These are phyloP conservation scores for Tritrichomonas foetus DNA, from an alignment of 208 protist species.

Conservation along the genomic window DNA sequence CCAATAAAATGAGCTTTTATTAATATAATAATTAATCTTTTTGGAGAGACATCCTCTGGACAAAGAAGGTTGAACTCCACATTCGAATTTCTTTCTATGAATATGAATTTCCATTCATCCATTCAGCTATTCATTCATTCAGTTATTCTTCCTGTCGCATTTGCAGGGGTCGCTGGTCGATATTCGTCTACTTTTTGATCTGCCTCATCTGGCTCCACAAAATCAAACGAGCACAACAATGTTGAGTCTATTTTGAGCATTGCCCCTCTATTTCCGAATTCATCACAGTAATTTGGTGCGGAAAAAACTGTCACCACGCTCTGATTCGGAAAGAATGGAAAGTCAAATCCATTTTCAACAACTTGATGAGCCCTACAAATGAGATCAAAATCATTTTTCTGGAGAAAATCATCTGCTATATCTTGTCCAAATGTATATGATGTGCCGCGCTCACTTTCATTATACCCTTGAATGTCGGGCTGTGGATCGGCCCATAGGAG, in stretches of 20 bases:
- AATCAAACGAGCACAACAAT: constrained; percentile 62
- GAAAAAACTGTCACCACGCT: constrained; percentile 99
- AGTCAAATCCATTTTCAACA: constrained; percentile 78
- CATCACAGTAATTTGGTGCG: constrained; percentile 98
- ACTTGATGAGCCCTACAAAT: constrained; percentile 97
- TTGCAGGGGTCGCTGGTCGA: neutral
- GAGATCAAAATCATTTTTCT: constrained; percentile 96
- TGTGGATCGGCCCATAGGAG: constrained; percentile 97
- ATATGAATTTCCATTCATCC: too few relatives aligned
- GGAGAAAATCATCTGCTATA: constrained; percentile 91
- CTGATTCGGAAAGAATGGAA: constrained; percentile 87
- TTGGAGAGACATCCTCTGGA: too few relatives aligned
- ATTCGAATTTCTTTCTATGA: too few relatives aligned
- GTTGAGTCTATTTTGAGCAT: constrained; percentile 70
- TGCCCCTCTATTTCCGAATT: constrained; percentile 98
- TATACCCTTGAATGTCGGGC: constrained; percentile 82
- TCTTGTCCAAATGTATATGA: constrained; percentile 95
- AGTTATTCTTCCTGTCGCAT: too few relatives aligned
- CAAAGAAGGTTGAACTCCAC: too few relatives aligned
- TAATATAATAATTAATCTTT: too few relatives aligned
- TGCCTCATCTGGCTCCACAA: neutral
- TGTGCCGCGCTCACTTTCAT: constrained; percentile 92
- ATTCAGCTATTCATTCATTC: too few relatives aligned
- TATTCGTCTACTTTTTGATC: neutral
- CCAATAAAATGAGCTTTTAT: too few relatives aligned